A percentile compares a stretch with the other conserved stretches of the same genome.
phyloP scores from a whole-genome alignment of 2,329 filamentous ascomycete genomes.

The Alternaria viburni region DNA sequence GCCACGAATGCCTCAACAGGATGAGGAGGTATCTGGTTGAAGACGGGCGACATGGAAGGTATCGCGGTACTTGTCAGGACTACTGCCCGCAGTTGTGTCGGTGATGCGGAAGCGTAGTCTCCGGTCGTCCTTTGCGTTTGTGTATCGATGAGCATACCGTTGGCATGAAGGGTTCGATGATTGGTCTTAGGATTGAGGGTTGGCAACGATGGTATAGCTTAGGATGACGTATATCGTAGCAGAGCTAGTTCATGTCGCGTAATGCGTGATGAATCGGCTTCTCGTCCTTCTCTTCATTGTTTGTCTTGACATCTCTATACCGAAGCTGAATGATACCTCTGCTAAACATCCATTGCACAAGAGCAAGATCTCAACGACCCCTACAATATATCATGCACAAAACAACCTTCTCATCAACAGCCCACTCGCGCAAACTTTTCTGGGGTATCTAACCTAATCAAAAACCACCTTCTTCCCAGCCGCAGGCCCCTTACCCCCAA shows the following conservation, averaged over 20 bases:
- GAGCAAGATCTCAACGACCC: fast-evolving
- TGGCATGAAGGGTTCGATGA: neutral
- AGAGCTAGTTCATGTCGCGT: neutral
- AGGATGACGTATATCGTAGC: neutral
- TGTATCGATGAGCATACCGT: neutral
- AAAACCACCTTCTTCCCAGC: conserved; percentile 68
- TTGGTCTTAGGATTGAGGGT: neutral
- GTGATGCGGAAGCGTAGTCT: neutral
- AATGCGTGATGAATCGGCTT: neutral
- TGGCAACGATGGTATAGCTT: neutral
- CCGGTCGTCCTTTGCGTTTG: neutral
- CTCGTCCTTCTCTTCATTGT: neutral
- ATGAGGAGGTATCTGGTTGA: neutral
- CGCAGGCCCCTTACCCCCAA: conserved; percentile 51
- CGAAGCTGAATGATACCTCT: neutral
- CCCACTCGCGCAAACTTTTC: neutral
- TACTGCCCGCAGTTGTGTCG: neutral
- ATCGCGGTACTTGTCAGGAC: neutral
- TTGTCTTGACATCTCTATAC: neutral
- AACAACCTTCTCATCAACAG: neutral
- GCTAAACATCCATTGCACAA: neutral
- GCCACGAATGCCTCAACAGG: neutral
- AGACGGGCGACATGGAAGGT: neutral
- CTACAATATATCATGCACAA: neutral
- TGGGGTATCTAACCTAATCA: conserved; percentile 52